These are phyloP conservation scores for Yamadazyma jaroonii DNA, from an alignment of 1,139 yeast species.

Conservation along the genomic window DNA sequence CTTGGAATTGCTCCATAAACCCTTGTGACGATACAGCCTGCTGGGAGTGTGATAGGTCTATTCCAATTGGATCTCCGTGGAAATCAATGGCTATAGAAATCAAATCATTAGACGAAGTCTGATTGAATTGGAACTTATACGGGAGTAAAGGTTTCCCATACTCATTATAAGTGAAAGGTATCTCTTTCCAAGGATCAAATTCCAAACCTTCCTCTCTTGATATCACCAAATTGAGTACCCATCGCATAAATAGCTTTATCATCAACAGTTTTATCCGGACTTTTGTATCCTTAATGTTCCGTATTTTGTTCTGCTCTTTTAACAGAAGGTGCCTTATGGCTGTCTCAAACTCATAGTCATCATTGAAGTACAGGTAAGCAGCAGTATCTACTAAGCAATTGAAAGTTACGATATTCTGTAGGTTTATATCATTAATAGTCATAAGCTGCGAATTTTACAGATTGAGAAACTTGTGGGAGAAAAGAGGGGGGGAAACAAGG, in stretches of 20 bases:
- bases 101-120: conserved; percentile 56
- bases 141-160: conserved; percentile 36
- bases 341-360: conserved; percentile 35
- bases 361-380: conserved; percentile 19
- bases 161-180: conserved; percentile 23
- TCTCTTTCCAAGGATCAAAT: conserved; percentile 18
- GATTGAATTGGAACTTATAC: conserved; percentile 33
- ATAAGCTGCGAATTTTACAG: no score
- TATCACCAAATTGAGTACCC: conserved; percentile 23
- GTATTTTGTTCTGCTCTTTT: conserved; percentile 29
- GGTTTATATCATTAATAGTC: no score
- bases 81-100: conserved; percentile 42
- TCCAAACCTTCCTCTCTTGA: conserved; percentile 2
- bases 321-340: conserved; percentile 32
- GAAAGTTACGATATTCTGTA: conserved; percentile 12
- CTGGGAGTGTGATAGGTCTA: conserved; percentile 57
- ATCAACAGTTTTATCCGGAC: conserved; percentile 20
- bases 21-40: conserved; percentile 39
- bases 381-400: conserved; percentile 16
- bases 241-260: conserved; percentile 21
- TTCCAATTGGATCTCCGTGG: conserved; percentile 40
- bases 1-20: conserved; percentile 43
- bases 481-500: no score
- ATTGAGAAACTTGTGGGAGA: no score
- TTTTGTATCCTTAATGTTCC: conserved; percentile 21